These are phyloP conservation scores for Macrocybe gigantea DNA, from an alignment of 768 basidiomycete genomes.

Conservation along the genomic window DNA sequence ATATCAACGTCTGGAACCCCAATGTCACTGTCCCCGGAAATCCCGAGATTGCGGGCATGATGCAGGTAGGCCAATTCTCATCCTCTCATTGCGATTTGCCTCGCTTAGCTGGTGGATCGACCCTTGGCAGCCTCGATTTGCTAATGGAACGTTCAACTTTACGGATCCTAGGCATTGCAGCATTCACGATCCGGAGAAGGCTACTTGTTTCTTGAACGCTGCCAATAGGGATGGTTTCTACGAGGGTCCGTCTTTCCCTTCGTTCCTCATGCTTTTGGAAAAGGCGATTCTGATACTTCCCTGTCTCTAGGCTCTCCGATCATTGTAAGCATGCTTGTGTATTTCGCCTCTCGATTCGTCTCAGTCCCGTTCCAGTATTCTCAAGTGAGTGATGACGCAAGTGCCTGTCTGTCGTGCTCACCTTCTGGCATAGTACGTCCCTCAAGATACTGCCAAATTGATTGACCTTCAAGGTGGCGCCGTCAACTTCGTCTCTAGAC, in stretches of 20 bases:
- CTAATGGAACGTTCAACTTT: constrained; percentile 54
- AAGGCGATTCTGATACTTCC: neutral
- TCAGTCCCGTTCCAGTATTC: constrained; percentile 32
- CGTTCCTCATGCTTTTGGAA: neutral
- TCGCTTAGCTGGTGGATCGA: neutral
- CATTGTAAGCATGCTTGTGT: constrained; percentile 30
- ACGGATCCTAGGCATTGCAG: constrained; percentile 67
- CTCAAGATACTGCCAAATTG: constrained; percentile 59
- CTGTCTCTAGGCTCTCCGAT: constrained; percentile 40
- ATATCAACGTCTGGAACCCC: constrained; percentile 54
- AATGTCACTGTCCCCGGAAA: constrained; percentile 45
- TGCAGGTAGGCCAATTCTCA: constrained; percentile 37
- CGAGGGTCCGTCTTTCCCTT: constrained; percentile 29
- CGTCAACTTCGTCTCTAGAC: constrained; percentile 44
- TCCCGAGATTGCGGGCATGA: constrained; percentile 47
- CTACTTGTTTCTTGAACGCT: constrained; percentile 57
- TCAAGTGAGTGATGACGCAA: constrained; percentile 30
- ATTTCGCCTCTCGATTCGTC: neutral
- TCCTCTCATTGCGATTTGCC: neutral
- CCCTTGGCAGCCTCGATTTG: constrained; percentile 41
- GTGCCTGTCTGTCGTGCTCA: neutral
- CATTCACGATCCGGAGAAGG: constrained; percentile 48
- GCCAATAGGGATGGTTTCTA: constrained; percentile 57
- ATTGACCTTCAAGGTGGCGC: constrained; percentile 56
- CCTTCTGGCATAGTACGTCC: constrained; percentile 39